phyloP scores from a whole-genome alignment of 495 filamentous ascomycete genomes.

The Xylaria grammica region DNA sequence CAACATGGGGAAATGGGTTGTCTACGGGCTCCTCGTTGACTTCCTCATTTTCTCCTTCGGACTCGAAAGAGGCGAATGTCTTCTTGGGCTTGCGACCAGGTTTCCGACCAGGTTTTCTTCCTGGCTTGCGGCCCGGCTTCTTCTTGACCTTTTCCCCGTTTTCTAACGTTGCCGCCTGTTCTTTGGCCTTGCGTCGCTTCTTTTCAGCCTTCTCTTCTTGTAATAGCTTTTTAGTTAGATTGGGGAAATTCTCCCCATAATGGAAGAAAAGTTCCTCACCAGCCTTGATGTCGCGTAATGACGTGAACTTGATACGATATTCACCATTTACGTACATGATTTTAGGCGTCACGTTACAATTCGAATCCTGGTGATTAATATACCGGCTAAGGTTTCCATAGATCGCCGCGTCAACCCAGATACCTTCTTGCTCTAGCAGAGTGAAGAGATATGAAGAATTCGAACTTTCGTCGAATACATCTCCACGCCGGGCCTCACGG shows the following conservation, averaged over 20 bases:
- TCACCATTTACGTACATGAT: slow-evolving; percentile 68
- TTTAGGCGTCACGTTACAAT: slow-evolving; percentile 60
- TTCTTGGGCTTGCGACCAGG: slow-evolving; percentile 38
- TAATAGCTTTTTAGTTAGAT: slow-evolving; percentile 54
- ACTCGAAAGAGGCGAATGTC: slow-evolving; percentile 31
- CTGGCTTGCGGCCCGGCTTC: slow-evolving; percentile 39
- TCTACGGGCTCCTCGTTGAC: slow-evolving; percentile 29
- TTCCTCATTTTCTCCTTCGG: slow-evolving; percentile 33
- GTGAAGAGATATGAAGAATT: slow-evolving; percentile 70
- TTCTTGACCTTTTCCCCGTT: slow-evolving; percentile 36
- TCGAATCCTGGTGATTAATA: slow-evolving; percentile 66
- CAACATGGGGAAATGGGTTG: slow-evolving; percentile 28
- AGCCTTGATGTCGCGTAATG: slow-evolving; percentile 59
- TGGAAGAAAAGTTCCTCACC: slow-evolving; percentile 77
- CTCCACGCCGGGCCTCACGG: slow-evolving; percentile 60
- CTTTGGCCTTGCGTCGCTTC: slow-evolving; percentile 38
- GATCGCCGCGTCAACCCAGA: slow-evolving; percentile 58
- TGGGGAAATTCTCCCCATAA: slow-evolving; percentile 63
- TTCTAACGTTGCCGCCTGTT: slow-evolving; percentile 30
- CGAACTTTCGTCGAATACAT: slow-evolving; percentile 65
- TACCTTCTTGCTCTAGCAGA: slow-evolving; percentile 59
- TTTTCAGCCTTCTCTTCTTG: slow-evolving; percentile 50
- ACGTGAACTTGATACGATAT: slow-evolving; percentile 70
- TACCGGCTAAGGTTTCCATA: slow-evolving; percentile 65
- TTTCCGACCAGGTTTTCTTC: slow-evolving; percentile 37